Conservation (phyloP, 2,329 filamentous ascomycete species). For the Trichoderma sp. region DNA sequence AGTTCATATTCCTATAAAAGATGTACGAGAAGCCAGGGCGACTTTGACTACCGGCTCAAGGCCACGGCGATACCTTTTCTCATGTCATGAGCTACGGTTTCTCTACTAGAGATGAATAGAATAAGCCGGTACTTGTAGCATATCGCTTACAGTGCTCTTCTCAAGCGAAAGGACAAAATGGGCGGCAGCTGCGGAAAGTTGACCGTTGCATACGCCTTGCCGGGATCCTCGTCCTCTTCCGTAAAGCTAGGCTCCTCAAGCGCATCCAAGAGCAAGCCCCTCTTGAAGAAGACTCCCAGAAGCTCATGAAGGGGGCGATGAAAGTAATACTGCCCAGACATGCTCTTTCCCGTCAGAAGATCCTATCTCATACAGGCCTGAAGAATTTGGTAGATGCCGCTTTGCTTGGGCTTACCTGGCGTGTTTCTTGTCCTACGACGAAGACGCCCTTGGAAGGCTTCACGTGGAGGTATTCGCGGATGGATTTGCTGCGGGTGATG, state of each 20-base stretch:
- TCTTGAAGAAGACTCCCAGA: slow-evolving; percentile 47
- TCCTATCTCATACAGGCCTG: too few relatives aligned
- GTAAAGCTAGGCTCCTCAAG: slow-evolving; percentile 52
- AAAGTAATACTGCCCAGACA: slow-evolving; percentile 41
- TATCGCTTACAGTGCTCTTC: neutral
- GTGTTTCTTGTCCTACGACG: slow-evolving; percentile 38
- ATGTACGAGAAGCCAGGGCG: neutral
- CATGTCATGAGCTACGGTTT: too few relatives aligned
- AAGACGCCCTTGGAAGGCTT: slow-evolving; percentile 45
- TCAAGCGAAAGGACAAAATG: slow-evolving; percentile 34
- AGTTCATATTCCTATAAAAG: neutral
- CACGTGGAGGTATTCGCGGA: slow-evolving; percentile 48
- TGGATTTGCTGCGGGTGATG: slow-evolving; percentile 41
- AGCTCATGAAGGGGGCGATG: slow-evolving; percentile 51
- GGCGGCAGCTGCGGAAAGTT: slow-evolving; percentile 47
- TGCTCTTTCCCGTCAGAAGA: neutral
- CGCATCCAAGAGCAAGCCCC: slow-evolving; percentile 48
- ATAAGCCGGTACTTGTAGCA: too few relatives aligned
- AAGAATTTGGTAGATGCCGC: too few relatives aligned
- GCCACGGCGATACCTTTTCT: too few relatives aligned
- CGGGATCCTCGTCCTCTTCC: slow-evolving; percentile 38
- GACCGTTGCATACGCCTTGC: slow-evolving; percentile 40
- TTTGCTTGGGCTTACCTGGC: slow-evolving; percentile 39
- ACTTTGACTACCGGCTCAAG: too few relatives aligned
- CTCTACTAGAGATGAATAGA: neutral